Conservation (phyloP, 176 grass and related monocot species). For the Echinochloa phyllopogon region DNA sequence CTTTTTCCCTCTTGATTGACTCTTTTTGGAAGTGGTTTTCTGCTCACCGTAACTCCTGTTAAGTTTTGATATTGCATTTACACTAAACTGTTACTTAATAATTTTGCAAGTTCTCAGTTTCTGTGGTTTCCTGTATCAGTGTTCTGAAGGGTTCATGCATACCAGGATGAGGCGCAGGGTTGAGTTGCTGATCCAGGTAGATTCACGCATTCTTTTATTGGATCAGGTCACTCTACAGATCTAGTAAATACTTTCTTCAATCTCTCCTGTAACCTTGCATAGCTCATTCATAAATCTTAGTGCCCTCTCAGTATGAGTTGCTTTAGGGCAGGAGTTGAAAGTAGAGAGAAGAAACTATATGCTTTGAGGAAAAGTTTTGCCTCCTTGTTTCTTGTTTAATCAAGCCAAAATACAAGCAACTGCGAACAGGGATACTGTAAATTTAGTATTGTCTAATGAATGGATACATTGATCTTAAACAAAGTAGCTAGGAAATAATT, state of each 20-base stretch:
- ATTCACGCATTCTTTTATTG: slow-evolving; percentile 5
- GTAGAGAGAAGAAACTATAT: no score
- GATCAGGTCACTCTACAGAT: background rate
- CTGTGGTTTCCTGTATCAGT: slow-evolving; percentile 62
- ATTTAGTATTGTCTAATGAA: no score
- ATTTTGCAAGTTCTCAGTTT: slow-evolving; percentile 18
- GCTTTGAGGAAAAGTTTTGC: no score
- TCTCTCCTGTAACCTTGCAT: background rate
- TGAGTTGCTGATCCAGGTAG: slow-evolving; percentile 92
- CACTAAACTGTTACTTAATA: background rate
- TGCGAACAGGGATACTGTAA: no score
- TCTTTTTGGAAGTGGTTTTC: no score
- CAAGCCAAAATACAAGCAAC: no score
- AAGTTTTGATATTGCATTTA: slow-evolving; percentile 19
- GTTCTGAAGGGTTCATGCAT: slow-evolving; percentile 99
- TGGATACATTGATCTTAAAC: no score
- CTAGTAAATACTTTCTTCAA: slow-evolving; percentile 1
- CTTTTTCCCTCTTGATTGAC: no score
- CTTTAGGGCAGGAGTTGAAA: no score
- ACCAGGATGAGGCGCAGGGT: slow-evolving; percentile 99
- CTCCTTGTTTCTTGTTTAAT: no score
- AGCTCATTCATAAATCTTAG: slow-evolving; percentile 23
- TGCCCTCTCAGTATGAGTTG: slow-evolving; percentile 22
- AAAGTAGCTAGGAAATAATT: slow-evolving; percentile 7
- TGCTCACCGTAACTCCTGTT: background rate